These are phyloP conservation scores for Cyberlindnera meyerae DNA, from an alignment of 805 yeast genomes.

Conservation along the genomic window DNA sequence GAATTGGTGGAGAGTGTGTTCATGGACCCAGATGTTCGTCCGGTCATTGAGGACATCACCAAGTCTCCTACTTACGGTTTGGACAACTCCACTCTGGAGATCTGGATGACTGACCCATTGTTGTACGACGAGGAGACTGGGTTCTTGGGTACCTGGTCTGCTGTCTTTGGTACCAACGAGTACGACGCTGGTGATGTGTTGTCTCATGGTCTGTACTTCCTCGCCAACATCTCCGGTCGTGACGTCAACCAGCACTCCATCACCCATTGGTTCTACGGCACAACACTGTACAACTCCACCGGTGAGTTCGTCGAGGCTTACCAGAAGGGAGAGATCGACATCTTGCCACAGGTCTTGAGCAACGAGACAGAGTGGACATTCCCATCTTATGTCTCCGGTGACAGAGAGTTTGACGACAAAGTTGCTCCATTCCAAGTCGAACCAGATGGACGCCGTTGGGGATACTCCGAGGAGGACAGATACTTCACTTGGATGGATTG, in stretches of 20 bases:
- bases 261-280: conserved; percentile 23
- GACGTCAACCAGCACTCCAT: conserved; percentile 13
- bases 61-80: conserved; percentile 16
- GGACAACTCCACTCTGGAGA: conserved; percentile 20
- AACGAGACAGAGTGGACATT: conserved; percentile 10
- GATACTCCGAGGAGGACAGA: conserved; percentile 22
- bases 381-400: conserved; percentile 16
- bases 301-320: conserved; percentile 24
- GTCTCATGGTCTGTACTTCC: conserved; percentile 22
- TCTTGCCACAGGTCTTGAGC: conserved; percentile 14
- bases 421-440: conserved; percentile 22
- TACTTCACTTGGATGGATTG: conserved; percentile 30
- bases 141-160: conserved; percentile 17
- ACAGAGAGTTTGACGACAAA: conserved; percentile 23
- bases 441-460: conserved; percentile 28
- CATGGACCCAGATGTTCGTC: conserved; percentile 9
- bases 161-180: conserved; percentile 18
- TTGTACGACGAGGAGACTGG: conserved; percentile 17
- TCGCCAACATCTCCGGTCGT: conserved; percentile 23
- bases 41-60: conserved; percentile 17
- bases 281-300: conserved; percentile 19
- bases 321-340: conserved; percentile 17
- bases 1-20: conserved; percentile 8
- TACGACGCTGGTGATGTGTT: conserved; percentile 24
- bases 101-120: conserved; percentile 25